These are phyloP conservation scores for Leccinum truebloodii DNA, from an alignment of 768 basidiomycete species.

Conservation along the genomic window DNA sequence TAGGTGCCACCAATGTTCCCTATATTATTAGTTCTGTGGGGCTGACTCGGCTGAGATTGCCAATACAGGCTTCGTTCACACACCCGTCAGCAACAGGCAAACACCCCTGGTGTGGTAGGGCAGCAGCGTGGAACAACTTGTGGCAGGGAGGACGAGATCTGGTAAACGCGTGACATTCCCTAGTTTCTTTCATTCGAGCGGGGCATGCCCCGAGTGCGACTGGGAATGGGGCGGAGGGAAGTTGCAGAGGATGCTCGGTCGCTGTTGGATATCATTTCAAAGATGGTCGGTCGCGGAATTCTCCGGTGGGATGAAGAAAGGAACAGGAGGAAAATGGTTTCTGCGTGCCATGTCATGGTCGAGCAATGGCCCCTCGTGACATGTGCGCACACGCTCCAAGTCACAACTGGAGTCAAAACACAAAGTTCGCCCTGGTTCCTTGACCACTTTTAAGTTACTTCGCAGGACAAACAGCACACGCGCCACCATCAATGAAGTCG, in stretches of 20 bases:
- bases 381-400: conserved; percentile 7
- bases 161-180: conserved; percentile 37
- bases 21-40: conserved; percentile 12
- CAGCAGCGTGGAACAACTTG: conserved; percentile 44
- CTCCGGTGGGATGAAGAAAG: conserved; percentile 18
- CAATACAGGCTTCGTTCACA: conserved; percentile 76
- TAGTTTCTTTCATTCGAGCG: conserved; percentile 34
- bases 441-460: conserved; percentile 15
- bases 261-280: conserved; percentile 35
- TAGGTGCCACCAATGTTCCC: conserved; percentile 44
- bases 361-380: conserved; percentile 7
- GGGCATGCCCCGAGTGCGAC: conserved; percentile 47
- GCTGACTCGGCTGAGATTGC: conserved; percentile 13
- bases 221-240: conserved; percentile 42
- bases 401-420: conserved; percentile 20
- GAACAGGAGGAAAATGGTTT: conserved; percentile 23
- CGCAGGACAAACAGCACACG: conserved; percentile 21
- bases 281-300: conserved; percentile 35
- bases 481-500: conserved; percentile 32
- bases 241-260: conserved; percentile 36
- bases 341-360: conserved; percentile 24
- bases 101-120: conserved; percentile 49
- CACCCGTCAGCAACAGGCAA: conserved; percentile 73
- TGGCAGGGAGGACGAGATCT: conserved; percentile 48
- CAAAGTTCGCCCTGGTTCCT: conserved; percentile 13